Base-by-base conservation (phyloP, 768 basidiomycete genomes). In the Leccinum boreale region DNA sequence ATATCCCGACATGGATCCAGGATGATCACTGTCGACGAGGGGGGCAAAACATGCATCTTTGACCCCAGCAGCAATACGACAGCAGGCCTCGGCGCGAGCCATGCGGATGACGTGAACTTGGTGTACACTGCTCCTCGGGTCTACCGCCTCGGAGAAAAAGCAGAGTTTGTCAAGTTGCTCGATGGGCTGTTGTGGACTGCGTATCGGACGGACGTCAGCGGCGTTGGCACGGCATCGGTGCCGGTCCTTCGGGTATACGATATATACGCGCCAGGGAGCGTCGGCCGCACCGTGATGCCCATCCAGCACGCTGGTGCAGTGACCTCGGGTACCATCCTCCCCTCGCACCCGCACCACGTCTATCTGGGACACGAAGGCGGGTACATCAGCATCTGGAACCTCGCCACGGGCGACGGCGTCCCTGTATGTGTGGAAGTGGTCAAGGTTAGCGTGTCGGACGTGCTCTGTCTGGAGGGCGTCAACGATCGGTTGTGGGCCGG, bases 311-410 rank as follows among this genome's bases (percentile, higher is more conserved):
- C 90, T 5, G 96, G 95, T 0, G 81, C 90, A 1, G 89, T 98
- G 19, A 92, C 90, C 0, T 84, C 86, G 33, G 92, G 88, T 1
- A 85, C 94, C 0, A 75, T 91, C 31, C 70, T 98, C 7, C 87
- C 90, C 0, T 81, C 85, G 1, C 77, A 83, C 19, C 86, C 86
- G 0, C 78, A 81, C 2, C 72, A 77, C 28, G 88, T 92, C 39
- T 97, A 87, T 65, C 76, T 99, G 33, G 94, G 90, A 0, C 96
- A 99, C 65, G 95, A 98, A 71, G 94, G 90, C 44, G 96, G 96
- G 0, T 86, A 81, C 66, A 79, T 98, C 60, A 88, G 87, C 2
- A 76, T 95, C n/a, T 99, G 97, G 94, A 64, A 74, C 23, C 60
- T 83, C 10, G 75, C 77, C 2, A 78, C 79, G 0, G 75, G 73